Conservation (phyloP, 176 grass and related monocot species). For the Ensete ventricosum region DNA sequence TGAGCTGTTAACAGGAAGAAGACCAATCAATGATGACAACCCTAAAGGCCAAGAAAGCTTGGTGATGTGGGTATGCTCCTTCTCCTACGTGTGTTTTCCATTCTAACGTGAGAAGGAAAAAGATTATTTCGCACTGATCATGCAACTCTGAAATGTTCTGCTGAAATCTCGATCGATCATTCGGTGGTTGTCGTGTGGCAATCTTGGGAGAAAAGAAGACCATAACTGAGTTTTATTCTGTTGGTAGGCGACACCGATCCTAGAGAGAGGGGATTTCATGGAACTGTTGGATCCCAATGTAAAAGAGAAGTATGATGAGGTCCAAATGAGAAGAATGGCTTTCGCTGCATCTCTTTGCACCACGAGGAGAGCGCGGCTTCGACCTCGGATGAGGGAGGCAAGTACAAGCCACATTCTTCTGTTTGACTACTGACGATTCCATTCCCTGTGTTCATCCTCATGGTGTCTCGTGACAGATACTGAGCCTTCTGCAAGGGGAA, state of each 20-base stretch:
- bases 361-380: constrained; percentile 51
- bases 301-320: constrained; percentile 37
- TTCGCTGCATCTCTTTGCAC: constrained; percentile 67
- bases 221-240: neutral
- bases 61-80: constrained; percentile 76
- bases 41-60: constrained; percentile 69
- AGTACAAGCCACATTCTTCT: neutral
- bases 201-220: neutral
- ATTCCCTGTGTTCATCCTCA: neutral
- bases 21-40: constrained; percentile 54
- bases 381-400: constrained; percentile 70
- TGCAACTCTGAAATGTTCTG: no score
- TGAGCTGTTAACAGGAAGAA: constrained; percentile 83
- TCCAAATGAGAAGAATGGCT: constrained; percentile 50
- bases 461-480: constrained; percentile 26
- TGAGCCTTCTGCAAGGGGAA: constrained; percentile 48
- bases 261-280: constrained; percentile 51
- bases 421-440: neutral
- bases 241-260: constrained; percentile 54
- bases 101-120: neutral
- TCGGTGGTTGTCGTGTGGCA: neutral
- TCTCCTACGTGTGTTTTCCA: neutral
- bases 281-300: constrained; percentile 65
- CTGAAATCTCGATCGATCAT: no score
- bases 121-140: neutral